A percentile compares a stretch with the other conserved stretches of the same genome.
These are phyloP conservation scores for Aquanectria penicillioides DNA, from an alignment of 2,329 filamentous ascomycete species.

Conservation along the genomic window DNA sequence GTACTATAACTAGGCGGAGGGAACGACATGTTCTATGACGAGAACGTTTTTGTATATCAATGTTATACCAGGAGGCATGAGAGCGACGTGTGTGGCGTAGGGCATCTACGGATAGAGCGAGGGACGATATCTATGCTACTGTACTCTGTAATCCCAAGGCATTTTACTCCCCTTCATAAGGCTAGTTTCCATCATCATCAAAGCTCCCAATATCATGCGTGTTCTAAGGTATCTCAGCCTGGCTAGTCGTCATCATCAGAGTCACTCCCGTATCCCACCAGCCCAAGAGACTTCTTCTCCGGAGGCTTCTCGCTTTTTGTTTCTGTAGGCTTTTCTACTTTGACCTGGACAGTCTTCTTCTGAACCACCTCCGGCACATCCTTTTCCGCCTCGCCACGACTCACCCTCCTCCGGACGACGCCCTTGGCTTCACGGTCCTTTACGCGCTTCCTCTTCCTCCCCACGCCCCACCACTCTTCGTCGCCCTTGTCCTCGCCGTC, in stretches of 20 bases:
- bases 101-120: constrained; percentile 34
- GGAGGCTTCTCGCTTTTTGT: constrained; percentile 15
- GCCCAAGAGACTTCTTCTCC: constrained; percentile 45
- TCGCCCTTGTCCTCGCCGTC: constrained; percentile 37
- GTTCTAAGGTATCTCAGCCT: neutral
- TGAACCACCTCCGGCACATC: constrained; percentile 17
- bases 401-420: constrained; percentile 41
- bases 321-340: constrained; percentile 12
- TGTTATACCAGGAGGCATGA: constrained; percentile 31
- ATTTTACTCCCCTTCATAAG: constrained; percentile 32
- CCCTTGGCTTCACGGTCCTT: constrained; percentile 50
- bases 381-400: constrained; percentile 19
- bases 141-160: constrained; percentile 26
- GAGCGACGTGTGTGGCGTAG: constrained; percentile 10
- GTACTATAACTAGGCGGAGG: constrained; percentile 31
- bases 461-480: constrained; percentile 47
- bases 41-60: constrained; percentile 34
- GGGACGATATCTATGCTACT: constrained; percentile 24
- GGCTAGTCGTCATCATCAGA: constrained; percentile 59
- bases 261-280: constrained; percentile 63
- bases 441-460: constrained; percentile 51
- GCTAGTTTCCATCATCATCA: neutral
- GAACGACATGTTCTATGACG: constrained; percentile 20
- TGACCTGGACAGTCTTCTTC: constrained; percentile 22
- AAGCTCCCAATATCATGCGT: neutral